Percentiles rank a stretch among this genome's conserved stretches.
Evolutionary conservation across 106 monocot genomes (phyloP).

Genomic region (Triglochin maritima): DNA sequence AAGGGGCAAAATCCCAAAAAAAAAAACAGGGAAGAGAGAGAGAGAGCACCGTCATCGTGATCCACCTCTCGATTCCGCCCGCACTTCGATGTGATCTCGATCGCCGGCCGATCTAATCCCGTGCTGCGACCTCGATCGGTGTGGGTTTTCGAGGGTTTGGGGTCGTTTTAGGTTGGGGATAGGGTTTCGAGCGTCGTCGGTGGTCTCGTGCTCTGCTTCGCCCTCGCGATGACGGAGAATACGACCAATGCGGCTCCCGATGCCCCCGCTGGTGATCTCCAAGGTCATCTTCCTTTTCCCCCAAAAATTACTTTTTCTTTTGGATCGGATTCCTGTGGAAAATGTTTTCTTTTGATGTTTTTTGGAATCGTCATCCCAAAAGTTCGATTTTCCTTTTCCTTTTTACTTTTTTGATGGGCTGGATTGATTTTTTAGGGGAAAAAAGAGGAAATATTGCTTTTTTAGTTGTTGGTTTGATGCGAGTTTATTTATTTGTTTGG

Average conservation of each 20-base stretch:
- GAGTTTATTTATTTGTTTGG: background rate
- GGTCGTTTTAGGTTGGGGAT: too few relatives aligned
- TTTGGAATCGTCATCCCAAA: background rate
- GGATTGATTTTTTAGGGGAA: too few relatives aligned
- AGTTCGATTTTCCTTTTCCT: background rate
- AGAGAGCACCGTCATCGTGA: too few relatives aligned
- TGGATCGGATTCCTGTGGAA: background rate
- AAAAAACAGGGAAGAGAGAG: too few relatives aligned
- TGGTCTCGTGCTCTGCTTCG: background rate
- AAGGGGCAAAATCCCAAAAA: too few relatives aligned
- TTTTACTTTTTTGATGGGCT: background rate
- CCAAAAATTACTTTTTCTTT: background rate
- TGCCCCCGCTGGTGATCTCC: background rate
- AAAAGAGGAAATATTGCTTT: too few relatives aligned
- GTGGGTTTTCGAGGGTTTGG: too few relatives aligned
- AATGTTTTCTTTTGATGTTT: background rate
- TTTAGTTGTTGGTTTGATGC: background rate
- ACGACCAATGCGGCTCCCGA: conserved; percentile 9
- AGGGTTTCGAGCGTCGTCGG: too few relatives aligned
- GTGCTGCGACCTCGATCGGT: too few relatives aligned
- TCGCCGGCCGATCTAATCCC: too few relatives aligned
- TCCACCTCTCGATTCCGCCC: too few relatives aligned
- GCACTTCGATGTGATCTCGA: too few relatives aligned
- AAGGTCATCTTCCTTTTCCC: background rate
- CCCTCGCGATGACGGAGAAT: conserved; percentile 8